Base-by-base conservation (phyloP, 768 basidiomycete genomes). In the Podaxis sp. region DNA sequence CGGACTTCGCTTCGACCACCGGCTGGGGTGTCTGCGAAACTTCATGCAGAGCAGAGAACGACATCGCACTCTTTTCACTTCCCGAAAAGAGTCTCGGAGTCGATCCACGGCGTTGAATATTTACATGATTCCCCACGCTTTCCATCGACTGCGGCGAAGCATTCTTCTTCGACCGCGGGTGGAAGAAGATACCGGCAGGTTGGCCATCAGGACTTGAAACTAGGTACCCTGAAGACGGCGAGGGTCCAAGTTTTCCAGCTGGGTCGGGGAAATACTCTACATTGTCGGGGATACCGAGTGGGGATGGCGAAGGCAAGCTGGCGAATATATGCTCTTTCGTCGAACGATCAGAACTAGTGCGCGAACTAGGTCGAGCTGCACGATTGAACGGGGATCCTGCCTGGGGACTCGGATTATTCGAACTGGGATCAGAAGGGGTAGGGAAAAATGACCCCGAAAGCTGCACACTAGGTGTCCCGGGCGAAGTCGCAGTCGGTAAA, bases 171-270 rank as follows among this genome's bases (percentile, higher is more conserved):
- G 67, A 57, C 33, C 83, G 81, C 1, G 96, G 96, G 65, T 95
- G 91, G 75, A 99, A 99, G 78, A 95, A 93, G 62, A 99, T 96
- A 11, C 95, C 96, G n/a, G 93, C 84, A 2, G 94, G 92, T 67
- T 94, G 88, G 0, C 96, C 96, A 72, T 96, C 95, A 1, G 95
- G 93, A 69, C 89, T 93, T 67, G 96, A 92, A 40, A 99, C 90
- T 56, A 98, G 84, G 6, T 96, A 82, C 0, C 96, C 96, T 11
- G 93, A 92, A 4, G 91, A 89, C 3, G 91, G 88, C 0, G 92
- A 88, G 2, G 84, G 78, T 2, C 92, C 92, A 5, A 93, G 80
- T 65, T 86, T 87, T 28, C 84, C 79, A n/a, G 87, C 86, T 4
- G 88, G 83, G 61, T 81, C 77, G 3, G 85, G 83, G 68, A 94